Conservation (phyloP, 805 yeast species). For the Lachancea lanzarotensis region DNA sequence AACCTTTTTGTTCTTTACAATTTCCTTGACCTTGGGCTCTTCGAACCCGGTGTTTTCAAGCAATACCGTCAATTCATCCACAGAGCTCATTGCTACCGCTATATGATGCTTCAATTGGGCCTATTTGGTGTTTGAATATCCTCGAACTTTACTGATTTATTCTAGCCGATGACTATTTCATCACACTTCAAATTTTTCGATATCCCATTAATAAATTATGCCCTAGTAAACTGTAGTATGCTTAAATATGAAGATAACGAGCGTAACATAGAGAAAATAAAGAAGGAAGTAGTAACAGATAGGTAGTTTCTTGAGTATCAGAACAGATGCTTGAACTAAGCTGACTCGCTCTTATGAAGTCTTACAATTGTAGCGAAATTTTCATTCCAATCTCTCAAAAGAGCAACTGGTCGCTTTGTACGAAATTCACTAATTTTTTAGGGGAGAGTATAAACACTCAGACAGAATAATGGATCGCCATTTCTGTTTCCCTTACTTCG, state of each 20-base stretch:
- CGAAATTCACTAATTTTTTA: too few species aligned
- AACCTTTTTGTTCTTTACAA: conserved; percentile 80
- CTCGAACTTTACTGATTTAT: neutral
- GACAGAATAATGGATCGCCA: too few species aligned
- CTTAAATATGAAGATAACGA: too few species aligned
- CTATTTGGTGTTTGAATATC: neutral
- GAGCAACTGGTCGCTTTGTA: too few species aligned
- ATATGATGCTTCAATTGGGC: neutral
- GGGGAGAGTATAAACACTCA: too few species aligned
- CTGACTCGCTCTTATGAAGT: too few species aligned
- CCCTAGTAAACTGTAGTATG: neutral
- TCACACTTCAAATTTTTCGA: neutral
- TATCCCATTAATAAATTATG: neutral
- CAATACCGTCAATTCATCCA: conserved; percentile 33
- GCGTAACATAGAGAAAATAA: too few species aligned
- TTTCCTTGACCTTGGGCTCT: conserved; percentile 71
- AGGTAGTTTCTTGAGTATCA: too few species aligned
- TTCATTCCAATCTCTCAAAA: too few species aligned
- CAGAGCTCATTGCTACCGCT: conserved; percentile 20
- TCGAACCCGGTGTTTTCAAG: conserved; percentile 53
- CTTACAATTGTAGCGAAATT: too few species aligned
- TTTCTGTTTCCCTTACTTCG: neutral
- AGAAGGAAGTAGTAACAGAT: too few species aligned
- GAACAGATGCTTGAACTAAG: too few species aligned
- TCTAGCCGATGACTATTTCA: neutral